phyloP scores from a whole-genome alignment of 306 rosid species.

The Rubus parviflorus region DNA sequence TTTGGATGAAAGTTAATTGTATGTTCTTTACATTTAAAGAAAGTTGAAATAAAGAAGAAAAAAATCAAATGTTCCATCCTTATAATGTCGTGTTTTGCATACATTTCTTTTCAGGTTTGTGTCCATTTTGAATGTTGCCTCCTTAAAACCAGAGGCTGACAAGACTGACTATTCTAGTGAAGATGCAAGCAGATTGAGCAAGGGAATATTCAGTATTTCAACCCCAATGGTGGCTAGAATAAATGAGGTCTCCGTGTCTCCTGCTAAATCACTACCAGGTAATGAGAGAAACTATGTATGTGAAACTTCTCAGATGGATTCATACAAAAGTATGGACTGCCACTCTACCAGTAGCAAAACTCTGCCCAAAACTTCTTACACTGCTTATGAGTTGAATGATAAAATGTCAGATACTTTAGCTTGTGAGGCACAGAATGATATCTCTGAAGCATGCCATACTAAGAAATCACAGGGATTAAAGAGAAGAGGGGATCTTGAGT shows the following conservation, averaged over 20 bases:
- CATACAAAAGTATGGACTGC: constrained; percentile 36
- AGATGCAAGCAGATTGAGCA: constrained; percentile 47
- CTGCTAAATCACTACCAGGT: constrained; percentile 35
- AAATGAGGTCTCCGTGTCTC: constrained; percentile 40
- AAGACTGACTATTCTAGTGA: constrained; percentile 37
- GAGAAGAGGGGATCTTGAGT: constrained; percentile 92
- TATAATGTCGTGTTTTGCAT: not conserved
- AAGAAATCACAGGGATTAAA: constrained; percentile 46
- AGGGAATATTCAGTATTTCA: constrained; percentile 56
- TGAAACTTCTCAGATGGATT: constrained; percentile 48
- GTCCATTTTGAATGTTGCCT: constrained; percentile 84
- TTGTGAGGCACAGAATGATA: constrained; percentile 38
- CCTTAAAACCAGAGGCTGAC: constrained; percentile 72
- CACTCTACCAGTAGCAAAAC: constrained; percentile 26
- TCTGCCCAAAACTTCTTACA: constrained; percentile 30
- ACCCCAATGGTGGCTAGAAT: constrained; percentile 79
- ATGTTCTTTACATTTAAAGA: not conserved
- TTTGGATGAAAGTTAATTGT: not conserved
- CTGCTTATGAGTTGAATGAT: constrained; percentile 31
- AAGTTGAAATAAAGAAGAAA: not conserved
- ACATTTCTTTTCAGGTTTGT: constrained; percentile 68
- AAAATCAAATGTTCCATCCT: not conserved
- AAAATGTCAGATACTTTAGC: constrained; percentile 30
- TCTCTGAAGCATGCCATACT: constrained; percentile 28
- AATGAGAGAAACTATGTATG: constrained; percentile 36